Evolutionary conservation across 768 basidiomycete genomes (phyloP).

Genomic region (Calvatia gigantea): DNA sequence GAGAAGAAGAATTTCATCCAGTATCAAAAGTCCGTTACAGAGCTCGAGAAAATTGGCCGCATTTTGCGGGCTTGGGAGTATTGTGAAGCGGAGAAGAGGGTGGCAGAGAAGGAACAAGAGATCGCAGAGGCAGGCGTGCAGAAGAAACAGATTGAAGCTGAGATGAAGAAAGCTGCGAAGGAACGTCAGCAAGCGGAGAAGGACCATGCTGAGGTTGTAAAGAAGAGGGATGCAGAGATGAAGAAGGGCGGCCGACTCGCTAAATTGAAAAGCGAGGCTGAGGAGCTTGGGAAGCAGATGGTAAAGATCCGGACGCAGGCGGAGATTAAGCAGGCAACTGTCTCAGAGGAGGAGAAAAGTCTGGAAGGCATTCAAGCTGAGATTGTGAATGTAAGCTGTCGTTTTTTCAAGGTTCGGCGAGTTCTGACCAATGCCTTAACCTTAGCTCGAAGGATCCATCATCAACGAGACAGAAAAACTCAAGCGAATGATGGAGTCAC

Average conservation of each 20-base stretch:
- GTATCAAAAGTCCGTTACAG: conserved; percentile 85
- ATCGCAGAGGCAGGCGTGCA: conserved; percentile 49
- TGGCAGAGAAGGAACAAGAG: conserved; percentile 52
- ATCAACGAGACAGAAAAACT: conserved; percentile 61
- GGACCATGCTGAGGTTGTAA: conserved; percentile 61
- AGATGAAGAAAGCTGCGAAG: conserved; percentile 44
- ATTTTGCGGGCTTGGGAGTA: conserved; percentile 88
- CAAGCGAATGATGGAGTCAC: conserved; percentile 47
- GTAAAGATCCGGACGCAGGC: conserved; percentile 83
- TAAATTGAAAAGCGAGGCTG: conserved; percentile 77
- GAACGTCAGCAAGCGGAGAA: conserved; percentile 67
- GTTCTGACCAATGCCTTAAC: neutral
- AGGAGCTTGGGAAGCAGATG: conserved; percentile 72
- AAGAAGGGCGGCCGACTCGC: conserved; percentile 92
- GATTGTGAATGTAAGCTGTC: conserved; percentile 52
- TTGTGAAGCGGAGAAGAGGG: conserved; percentile 55
- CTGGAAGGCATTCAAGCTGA: conserved; percentile 50
- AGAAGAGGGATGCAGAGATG: conserved; percentile 81
- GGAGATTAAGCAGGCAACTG: conserved; percentile 72
- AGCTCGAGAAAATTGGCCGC: conserved; percentile 83
- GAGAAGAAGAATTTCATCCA: conserved; percentile 89
- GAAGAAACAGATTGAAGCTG: conserved; percentile 40
- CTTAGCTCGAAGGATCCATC: conserved; percentile 55
- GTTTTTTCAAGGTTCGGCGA: neutral
- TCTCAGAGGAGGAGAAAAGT: conserved; percentile 74